Evolutionary conservation across 208 protist genomes (phyloP), one percentile per base, ranked within the genome.

Genomic region (Hexamita inflata): DNA sequence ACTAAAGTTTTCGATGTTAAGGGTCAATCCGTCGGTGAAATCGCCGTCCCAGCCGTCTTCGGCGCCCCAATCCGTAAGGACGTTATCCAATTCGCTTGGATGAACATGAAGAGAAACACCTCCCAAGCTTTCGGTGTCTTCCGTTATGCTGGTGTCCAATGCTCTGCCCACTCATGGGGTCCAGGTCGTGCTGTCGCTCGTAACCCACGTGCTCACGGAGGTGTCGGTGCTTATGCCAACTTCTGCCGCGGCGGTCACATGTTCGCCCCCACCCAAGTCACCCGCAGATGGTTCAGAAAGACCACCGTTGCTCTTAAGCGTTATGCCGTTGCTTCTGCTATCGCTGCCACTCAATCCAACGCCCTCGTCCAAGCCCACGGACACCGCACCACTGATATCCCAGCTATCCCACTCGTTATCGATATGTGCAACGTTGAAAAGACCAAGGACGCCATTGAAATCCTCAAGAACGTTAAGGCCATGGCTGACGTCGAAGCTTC

Each of bases 171-270:
- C 74, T 98, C 95, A 57, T 99, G 96, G 96, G 96, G 96, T 86
- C 98, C 96, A 79, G 96, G 96, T 83, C 88, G 96, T 78, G 96
- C 96, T 74, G 95, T 98, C 40, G 90, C 96, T 58, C 92, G 96
- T 96, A 97, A 98, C 86, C 96, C 96, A 58, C 93, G 96, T 90
- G 94, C 98, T 78, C 76, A 80, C 76, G 95, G 94, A 75, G 95
- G 95, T 75, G 92, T 96, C 85, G 96, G 90, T 90, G 95, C 95
- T 70, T 98, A 96, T 85, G 96, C 93, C 77, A 99, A 99, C 92
- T 95, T 97, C 92, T 96, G 92, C 89, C 89, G 94, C 84, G 89
- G 89, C 79, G 96, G 96, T 86, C 91, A 93, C 82, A 98, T 98
- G 94, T 98, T 95, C 83, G 88, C 89, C 45, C 94, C 95, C 73